These are phyloP conservation scores for Saitozyma sp. DNA, from an alignment of 768 basidiomycete species.

Conservation along the genomic window DNA sequence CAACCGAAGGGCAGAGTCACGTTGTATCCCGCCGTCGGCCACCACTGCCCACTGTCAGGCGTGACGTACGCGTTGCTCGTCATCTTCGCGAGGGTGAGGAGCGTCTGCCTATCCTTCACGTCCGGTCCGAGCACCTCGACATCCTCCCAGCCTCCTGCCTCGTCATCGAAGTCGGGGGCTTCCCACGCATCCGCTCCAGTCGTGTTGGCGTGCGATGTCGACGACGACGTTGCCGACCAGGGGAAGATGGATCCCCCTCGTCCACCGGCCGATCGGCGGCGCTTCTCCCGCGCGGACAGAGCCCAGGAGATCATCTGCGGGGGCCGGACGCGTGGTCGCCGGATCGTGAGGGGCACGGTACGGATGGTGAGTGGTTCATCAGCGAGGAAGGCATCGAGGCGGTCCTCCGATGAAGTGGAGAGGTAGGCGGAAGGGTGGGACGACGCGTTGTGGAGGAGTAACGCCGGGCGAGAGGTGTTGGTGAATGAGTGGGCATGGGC, in stretches of 20 bases:
- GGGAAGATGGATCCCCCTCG: neutral
- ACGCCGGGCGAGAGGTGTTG: constrained; percentile 7
- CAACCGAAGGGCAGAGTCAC: constrained; percentile 76
- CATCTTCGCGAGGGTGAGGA: constrained; percentile 84
- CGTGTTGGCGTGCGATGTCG: neutral
- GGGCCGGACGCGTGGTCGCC: constrained; percentile 34
- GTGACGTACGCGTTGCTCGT: constrained; percentile 75
- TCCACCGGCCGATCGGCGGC: neutral
- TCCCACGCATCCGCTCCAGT: constrained; percentile 17
- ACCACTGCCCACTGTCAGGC: constrained; percentile 69
- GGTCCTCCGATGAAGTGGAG: constrained; percentile 11
- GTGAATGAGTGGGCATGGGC: constrained; percentile 39
- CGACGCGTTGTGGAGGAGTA: constrained; percentile 36
- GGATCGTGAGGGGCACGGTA: constrained; percentile 34
- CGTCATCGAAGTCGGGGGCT: constrained; percentile 36
- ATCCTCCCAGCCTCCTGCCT: constrained; percentile 62
- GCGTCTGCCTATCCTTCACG: constrained; percentile 67
- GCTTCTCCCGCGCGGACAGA: constrained; percentile 10
- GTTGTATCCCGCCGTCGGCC: constrained; percentile 63
- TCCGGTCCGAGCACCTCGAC: constrained; percentile 70
- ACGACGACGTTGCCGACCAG: neutral
- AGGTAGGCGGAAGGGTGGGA: neutral
- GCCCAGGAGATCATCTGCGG: constrained; percentile 42
- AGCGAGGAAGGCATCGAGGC: constrained; percentile 9
- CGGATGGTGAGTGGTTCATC: constrained; percentile 27